These are phyloP conservation scores for Nakazawaea populi DNA, from an alignment of 805 yeast species.

Conservation along the genomic window DNA sequence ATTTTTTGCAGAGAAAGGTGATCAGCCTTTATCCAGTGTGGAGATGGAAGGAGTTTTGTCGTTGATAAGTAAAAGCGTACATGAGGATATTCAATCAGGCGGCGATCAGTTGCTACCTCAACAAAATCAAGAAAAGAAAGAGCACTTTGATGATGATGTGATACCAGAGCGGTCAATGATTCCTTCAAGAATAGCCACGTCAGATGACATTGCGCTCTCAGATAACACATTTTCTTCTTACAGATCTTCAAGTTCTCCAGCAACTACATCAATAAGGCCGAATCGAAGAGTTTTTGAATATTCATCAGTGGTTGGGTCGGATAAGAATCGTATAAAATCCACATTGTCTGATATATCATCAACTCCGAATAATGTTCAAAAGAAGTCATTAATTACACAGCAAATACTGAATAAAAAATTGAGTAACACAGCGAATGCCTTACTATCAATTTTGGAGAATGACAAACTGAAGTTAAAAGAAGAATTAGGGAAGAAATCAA, in stretches of 20 bases:
- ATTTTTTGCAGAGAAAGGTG: conserved; percentile 50
- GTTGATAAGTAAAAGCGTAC: conserved; percentile 37
- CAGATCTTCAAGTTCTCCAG: conserved; percentile 15
- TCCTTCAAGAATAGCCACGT: neutral
- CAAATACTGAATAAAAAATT: conserved; percentile 15
- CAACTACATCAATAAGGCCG: conserved; percentile 9
- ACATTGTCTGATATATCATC: conserved; percentile 19
- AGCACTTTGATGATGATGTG: too few relatives aligned
- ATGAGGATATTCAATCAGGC: conserved; percentile 8
- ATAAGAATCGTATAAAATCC: conserved; percentile 19
- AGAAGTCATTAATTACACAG: conserved; percentile 5
- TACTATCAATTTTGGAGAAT: conserved; percentile 17
- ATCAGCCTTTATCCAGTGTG: conserved; percentile 61
- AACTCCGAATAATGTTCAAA: conserved; percentile 13
- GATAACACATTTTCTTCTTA: conserved; percentile 10
- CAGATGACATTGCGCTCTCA: too few relatives aligned
- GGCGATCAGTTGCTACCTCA: neutral
- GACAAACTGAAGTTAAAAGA: neutral
- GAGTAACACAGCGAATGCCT: conserved; percentile 21
- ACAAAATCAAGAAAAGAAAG: too few relatives aligned
- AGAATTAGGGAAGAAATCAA: neutral
- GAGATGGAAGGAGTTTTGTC: conserved; percentile 82
- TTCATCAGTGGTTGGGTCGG: conserved; percentile 22
- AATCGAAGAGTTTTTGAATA: conserved; percentile 22
- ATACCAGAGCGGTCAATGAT: neutral